Evolutionary conservation across 495 filamentous ascomycete genomes (phyloP).

Genomic region (Talaromyces proteolyticus): DNA sequence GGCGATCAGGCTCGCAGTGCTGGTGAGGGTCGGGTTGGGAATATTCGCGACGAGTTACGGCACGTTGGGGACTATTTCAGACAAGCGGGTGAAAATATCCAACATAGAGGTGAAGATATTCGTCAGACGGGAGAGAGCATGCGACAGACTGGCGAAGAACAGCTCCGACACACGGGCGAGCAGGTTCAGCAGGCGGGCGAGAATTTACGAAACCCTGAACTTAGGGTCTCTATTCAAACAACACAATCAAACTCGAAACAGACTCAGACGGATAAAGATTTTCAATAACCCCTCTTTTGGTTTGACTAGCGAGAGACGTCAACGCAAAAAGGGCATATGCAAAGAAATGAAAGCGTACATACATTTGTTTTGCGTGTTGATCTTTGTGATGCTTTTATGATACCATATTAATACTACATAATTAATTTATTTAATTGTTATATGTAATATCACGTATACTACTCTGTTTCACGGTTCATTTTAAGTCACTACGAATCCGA

Average conservation of each 20-base stretch:
- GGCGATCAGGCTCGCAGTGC: neutral
- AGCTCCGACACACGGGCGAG: slow-evolving; percentile 1
- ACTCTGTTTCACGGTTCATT: too few relatives aligned
- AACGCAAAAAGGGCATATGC: neutral
- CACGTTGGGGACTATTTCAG: neutral
- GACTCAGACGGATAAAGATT: slow-evolving; percentile 1
- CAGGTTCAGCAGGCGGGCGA: slow-evolving; percentile 4
- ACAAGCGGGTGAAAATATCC: neutral
- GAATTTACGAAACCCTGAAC: neutral
- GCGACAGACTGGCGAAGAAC: slow-evolving; percentile 2
- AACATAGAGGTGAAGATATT: neutral
- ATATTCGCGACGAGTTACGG: slow-evolving; percentile 1
- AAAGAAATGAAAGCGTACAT: neutral
- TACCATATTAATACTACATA: neutral
- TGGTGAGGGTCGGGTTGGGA: neutral
- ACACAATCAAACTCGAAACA: neutral
- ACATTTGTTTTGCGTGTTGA: too few relatives aligned
- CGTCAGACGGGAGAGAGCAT: neutral
- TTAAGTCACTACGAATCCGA: too few relatives aligned
- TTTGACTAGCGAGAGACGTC: too few relatives aligned
- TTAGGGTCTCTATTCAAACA: neutral
- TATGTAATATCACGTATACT: too few relatives aligned
- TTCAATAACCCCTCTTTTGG: neutral
- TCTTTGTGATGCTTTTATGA: neutral
- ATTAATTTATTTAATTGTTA: neutral